Evolutionary conservation across 2,329 filamentous ascomycete genomes (phyloP).

Genomic region (Zymoseptoria pseudotritici): DNA sequence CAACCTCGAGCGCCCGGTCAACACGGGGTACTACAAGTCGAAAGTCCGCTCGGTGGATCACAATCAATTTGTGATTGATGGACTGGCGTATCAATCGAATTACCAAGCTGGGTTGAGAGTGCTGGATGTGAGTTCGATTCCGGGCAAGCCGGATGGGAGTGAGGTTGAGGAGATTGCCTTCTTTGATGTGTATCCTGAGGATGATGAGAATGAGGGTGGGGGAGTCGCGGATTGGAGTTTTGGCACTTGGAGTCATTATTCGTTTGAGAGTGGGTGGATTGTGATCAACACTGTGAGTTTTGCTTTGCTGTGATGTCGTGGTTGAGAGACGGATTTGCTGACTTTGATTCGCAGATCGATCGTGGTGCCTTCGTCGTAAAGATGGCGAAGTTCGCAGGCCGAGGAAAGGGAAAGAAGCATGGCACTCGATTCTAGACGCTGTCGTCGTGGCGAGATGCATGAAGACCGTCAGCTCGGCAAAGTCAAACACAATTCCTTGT

Average conservation of each 20-base stretch:
- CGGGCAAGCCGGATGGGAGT: slow-evolving; percentile 39
- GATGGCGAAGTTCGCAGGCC: slow-evolving; percentile 12
- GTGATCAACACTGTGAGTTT: slow-evolving; percentile 38
- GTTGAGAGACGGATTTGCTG: background rate
- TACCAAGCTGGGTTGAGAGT: slow-evolving; percentile 32
- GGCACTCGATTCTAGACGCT: background rate
- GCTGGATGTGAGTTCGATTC: slow-evolving; percentile 31
- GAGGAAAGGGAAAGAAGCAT: slow-evolving; percentile 7
- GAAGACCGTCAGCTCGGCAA: no score
- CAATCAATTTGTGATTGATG: slow-evolving; percentile 36
- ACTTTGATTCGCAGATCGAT: slow-evolving; percentile 33
- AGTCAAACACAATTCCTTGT: no score
- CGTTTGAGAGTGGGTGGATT: slow-evolving; percentile 44
- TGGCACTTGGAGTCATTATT: slow-evolving; percentile 32
- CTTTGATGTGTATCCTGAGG: slow-evolving; percentile 48
- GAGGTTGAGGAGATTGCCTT: slow-evolving; percentile 42
- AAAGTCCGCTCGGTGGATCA: slow-evolving; percentile 33
- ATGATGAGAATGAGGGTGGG: slow-evolving; percentile 40
- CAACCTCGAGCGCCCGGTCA: slow-evolving; percentile 36
- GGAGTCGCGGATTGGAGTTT: slow-evolving; percentile 11
- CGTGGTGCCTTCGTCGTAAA: slow-evolving; percentile 45
- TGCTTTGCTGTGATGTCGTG: slow-evolving; percentile 28
- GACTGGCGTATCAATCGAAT: slow-evolving; percentile 33
- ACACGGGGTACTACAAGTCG: slow-evolving; percentile 35
- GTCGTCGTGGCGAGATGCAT: no score